Evolutionary conservation across 345 rosid species (phyloP).

Genomic region (Gossypium longicalyx): DNA sequence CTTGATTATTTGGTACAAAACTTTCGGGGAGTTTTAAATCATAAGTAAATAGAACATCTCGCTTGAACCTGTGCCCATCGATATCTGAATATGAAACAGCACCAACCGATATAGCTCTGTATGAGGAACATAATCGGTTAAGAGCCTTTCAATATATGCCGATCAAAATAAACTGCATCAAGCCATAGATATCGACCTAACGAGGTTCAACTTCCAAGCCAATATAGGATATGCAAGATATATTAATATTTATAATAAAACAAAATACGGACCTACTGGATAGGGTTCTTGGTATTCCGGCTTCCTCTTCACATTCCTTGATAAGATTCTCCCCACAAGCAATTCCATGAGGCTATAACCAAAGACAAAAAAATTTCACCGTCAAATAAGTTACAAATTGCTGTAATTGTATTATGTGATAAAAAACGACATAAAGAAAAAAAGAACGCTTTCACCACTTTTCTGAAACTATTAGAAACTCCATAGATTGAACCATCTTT

Average conservation of each 20-base stretch:
- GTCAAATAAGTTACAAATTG: not conserved
- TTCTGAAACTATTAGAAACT: not conserved
- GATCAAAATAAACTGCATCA: not conserved
- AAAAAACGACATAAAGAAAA: not conserved
- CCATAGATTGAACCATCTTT: not conserved
- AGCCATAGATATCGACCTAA: not conserved
- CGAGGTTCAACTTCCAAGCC: constrained; percentile 1
- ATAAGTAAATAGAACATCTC: constrained; percentile 83
- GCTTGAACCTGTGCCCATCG: constrained; percentile 57
- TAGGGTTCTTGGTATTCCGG: constrained; percentile 63
- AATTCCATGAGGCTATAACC: constrained; percentile 72
- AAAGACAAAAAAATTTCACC: not conserved
- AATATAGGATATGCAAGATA: not conserved
- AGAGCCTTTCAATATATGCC: constrained; percentile 5
- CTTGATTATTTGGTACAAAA: constrained; percentile 68
- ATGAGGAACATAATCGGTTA: constrained; percentile 10
- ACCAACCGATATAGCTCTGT: constrained; percentile 75
- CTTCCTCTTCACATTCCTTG: constrained; percentile 97
- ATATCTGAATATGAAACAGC: constrained; percentile 82
- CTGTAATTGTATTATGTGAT: not conserved
- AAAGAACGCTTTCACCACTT: not conserved
- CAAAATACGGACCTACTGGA: constrained; percentile 38
- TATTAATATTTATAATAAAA: not conserved
- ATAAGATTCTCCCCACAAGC: constrained; percentile 69
- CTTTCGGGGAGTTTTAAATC: constrained; percentile 69